Evolutionary conservation across 768 basidiomycete genomes (phyloP).

Genomic region (Collybia nuda): DNA sequence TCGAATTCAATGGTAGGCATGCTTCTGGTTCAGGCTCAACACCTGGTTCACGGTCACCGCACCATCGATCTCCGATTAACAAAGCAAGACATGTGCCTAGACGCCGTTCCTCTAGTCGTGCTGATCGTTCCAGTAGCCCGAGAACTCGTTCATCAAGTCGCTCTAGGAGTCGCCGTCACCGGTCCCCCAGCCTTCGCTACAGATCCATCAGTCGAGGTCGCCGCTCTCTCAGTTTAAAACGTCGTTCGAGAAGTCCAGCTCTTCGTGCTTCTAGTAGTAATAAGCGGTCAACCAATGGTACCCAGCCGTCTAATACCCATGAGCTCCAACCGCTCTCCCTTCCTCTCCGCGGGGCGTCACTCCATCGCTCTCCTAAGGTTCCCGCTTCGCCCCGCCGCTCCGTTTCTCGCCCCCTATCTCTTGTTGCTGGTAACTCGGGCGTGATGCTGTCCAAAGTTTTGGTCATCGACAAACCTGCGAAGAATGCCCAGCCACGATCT

Average conservation of each 20-base stretch:
- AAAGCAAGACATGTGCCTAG: conserved; percentile 18
- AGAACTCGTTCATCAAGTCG: conserved; percentile 1
- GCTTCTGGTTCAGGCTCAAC: conserved; percentile 27
- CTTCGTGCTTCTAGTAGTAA: not conserved
- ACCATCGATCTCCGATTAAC: conserved; percentile 12
- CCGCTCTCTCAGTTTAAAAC: conserved; percentile 1
- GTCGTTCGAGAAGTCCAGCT: conserved; percentile 1
- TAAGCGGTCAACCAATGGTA: no score
- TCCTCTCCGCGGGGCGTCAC: conserved; percentile 6
- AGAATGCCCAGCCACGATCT: conserved; percentile 41
- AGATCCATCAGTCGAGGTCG: conserved; percentile 16
- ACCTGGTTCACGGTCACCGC: conserved; percentile 27
- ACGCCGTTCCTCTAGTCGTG: conserved; percentile 13
- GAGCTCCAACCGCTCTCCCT: conserved; percentile 1
- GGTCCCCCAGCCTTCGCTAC: conserved; percentile 12
- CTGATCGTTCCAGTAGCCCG: conserved; percentile 9
- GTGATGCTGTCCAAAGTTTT: not conserved
- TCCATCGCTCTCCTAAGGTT: conserved; percentile 5
- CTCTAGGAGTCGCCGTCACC: conserved; percentile 12
- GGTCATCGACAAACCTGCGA: conserved; percentile 16
- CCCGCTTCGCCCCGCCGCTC: not conserved
- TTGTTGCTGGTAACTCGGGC: not conserved
- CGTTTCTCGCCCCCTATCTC: not conserved
- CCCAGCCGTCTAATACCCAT: no score
- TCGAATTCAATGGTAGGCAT: conserved; percentile 20